Base-by-base conservation (phyloP, 805 yeast species). In the Zygotorulaspora sp. region DNA sequence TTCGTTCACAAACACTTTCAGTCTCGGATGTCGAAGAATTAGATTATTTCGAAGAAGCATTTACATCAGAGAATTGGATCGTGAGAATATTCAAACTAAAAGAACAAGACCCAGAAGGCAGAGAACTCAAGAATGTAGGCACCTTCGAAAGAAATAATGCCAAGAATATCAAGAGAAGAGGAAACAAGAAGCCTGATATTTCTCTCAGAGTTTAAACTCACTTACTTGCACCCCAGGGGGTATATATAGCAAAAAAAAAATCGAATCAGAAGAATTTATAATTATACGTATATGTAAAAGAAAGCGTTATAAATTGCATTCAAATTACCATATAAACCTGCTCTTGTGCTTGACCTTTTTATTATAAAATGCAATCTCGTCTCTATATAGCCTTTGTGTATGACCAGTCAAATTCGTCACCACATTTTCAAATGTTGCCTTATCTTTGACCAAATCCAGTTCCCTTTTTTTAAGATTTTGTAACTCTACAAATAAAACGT, bases 21-120 rank as follows among this genome's bases (percentile, higher is more conserved):
- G 58, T 65, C 1, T 55, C 57, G 16, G 66, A 67, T 35, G 69
- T 75, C 29, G 72, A 72, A 22, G 70, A 75, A 27, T 70, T 90
- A 53, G 81, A 81, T 57, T 80, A 80, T 36, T 71, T 90, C 27
- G 97, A 92, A 54, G 98, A 92, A 70, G 98, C 82, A 0, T 92
- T 81, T 67, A 92, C 98, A 1, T 73, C 90, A 32, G 95, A 88
- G 59, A 94, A 92, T 71, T 94, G 97, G 97, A 75, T 92, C 51
- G 97, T 92, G 13, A 78, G 98, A 66, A 76, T 92, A 44, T 92
- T 86, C 69, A 84, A 87, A 71, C 84, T 92, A 50, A 92, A 88
- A 65, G 90, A 87, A 44, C 71, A 74, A 42, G 98, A 92, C 63
- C 77, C 76, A 44, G 77, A 85, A 49, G 98, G 97, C 33, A 78